These are phyloP conservation scores for Mycothermus thermophilus DNA, from an alignment of 495 filamentous ascomycete species.

Conservation along the genomic window DNA sequence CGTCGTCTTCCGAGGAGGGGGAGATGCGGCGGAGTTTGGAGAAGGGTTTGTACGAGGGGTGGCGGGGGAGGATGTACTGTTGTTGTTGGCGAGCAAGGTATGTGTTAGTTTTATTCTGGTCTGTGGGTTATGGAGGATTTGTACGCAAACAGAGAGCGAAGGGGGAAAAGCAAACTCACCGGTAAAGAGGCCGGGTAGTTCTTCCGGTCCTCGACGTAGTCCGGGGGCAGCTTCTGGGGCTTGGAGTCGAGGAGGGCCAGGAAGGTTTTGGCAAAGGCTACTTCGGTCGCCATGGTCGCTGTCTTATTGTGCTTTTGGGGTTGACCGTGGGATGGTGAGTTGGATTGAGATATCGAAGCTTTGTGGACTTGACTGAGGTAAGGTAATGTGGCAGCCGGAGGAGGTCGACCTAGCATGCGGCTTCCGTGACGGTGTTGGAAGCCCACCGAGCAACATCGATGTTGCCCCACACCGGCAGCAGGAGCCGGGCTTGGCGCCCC, in stretches of 20 bases:
- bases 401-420: too few relatives aligned
- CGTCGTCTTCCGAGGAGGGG: not conserved
- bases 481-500: too few relatives aligned
- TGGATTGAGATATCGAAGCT: not conserved
- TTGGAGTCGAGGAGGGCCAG: slow-evolving; percentile 63
- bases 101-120: not conserved
- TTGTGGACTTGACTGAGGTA: too few relatives aligned
- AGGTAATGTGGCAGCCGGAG: too few relatives aligned
- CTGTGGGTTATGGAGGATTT: not conserved
- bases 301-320: not conserved
- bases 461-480: too few relatives aligned
- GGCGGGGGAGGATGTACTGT: slow-evolving; percentile 35
- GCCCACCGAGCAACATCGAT: too few relatives aligned
- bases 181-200: slow-evolving; percentile 53
- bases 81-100: not conserved
- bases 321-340: too few relatives aligned
- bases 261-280: slow-evolving; percentile 70
- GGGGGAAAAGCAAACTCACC: slow-evolving; percentile 36
- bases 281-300: slow-evolving; percentile 39
- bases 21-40: slow-evolving; percentile 1
- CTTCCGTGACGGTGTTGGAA: too few relatives aligned
- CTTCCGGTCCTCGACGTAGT: slow-evolving; percentile 75
- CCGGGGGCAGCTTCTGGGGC: slow-evolving; percentile 60
- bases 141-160: not conserved
- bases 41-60: slow-evolving; percentile 18